These are phyloP conservation scores for Thermomyces lanuginosus DNA, from an alignment of 2,329 filamentous ascomycete genomes.

Conservation along the genomic window DNA sequence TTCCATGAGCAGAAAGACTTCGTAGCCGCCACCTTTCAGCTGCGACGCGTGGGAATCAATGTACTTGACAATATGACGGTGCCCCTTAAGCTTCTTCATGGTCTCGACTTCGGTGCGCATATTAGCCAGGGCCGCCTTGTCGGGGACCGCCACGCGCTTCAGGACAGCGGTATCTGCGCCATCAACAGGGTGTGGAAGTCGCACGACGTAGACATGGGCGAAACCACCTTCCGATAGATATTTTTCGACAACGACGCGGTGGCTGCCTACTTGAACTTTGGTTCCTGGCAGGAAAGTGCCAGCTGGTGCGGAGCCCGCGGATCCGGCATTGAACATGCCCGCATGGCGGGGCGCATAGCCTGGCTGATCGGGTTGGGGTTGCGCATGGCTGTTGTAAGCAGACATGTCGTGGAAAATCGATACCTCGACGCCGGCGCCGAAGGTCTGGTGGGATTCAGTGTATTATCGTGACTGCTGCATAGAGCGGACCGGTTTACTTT, in stretches of 20 bases:
- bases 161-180: conserved; percentile 70
- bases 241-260: conserved; percentile 86
- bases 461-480: conserved; percentile 13
- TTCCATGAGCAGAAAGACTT: conserved; percentile 97
- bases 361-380: conserved; percentile 12
- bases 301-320: conserved; percentile 33
- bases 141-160: conserved; percentile 89
- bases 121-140: conserved; percentile 82
- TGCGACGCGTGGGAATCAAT: conserved; percentile 97
- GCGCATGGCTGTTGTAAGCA: conserved; percentile 14
- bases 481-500: conserved; percentile 7
- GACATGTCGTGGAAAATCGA: conserved; percentile 15
- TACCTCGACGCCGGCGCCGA: conserved; percentile 14
- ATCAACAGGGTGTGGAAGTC: conserved; percentile 58
- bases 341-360: conserved; percentile 11
- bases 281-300: conserved; percentile 88
- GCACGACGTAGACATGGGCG: conserved; percentile 94
- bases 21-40: conserved; percentile 79
- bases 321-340: conserved; percentile 20
- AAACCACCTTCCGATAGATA: conserved; percentile 98
- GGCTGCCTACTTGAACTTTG: conserved; percentile 87
- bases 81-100: conserved; percentile 98
- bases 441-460: conserved; percentile 5
- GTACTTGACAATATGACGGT: conserved; percentile 91
- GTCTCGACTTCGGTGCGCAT: conserved; percentile 99